Evolutionary conservation across 495 filamentous ascomycete species (phyloP).

Genomic region (Stereocaulon alpinum): DNA sequence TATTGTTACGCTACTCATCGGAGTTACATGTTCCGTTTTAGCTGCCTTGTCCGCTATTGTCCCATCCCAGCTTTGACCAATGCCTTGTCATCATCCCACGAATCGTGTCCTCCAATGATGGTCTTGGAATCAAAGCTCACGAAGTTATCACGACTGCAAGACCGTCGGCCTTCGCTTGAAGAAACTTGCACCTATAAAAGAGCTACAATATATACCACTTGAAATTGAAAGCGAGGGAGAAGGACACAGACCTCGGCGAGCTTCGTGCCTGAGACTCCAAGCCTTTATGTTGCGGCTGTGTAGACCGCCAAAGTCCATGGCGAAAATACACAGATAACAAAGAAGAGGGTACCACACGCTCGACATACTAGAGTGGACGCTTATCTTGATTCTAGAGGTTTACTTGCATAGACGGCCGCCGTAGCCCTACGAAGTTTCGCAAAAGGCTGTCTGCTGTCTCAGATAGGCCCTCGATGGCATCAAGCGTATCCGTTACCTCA

Average conservation of each 20-base stretch:
- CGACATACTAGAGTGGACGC: conserved; percentile 1
- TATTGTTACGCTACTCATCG: not conserved
- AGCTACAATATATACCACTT: not conserved
- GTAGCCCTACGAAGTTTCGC: conserved; percentile 17
- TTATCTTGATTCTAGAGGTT: conserved; percentile 5
- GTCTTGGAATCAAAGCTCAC: not conserved
- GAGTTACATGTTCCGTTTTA: not conserved
- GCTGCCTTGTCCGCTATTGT: not conserved
- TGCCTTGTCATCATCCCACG: not conserved
- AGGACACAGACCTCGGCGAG: not conserved
- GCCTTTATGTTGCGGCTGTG: not conserved
- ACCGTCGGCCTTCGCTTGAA: not conserved
- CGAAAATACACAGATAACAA: not conserved
- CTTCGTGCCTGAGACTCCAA: not conserved
- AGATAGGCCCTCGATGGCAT: conserved; percentile 18
- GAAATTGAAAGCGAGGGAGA: not conserved
- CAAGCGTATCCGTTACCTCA: conserved; percentile 10
- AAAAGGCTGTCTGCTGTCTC: conserved; percentile 18
- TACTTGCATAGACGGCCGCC: conserved; percentile 17
- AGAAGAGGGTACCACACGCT: not conserved
- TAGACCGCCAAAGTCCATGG: not conserved
- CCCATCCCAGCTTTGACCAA: not conserved
- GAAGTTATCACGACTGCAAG: not conserved
- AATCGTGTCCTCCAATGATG: not conserved
- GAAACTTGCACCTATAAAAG: not conserved